Evolutionary conservation across 257 asterid species (phyloP).

Genomic region (Nemophila menziesii): DNA sequence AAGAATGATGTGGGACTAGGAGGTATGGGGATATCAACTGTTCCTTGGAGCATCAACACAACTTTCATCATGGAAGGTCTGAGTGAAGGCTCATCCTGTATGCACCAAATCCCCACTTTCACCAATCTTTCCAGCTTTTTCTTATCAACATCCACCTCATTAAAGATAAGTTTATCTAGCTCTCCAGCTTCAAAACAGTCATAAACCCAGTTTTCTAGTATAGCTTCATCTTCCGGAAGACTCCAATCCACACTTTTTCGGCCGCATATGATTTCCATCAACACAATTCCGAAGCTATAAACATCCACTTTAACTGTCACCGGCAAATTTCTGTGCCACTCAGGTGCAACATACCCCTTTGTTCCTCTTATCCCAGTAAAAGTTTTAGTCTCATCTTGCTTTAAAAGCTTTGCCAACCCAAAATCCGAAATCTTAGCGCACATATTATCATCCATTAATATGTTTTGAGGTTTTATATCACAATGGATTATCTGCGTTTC

Average conservation of each 20-base stretch:
- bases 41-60: slow-evolving; percentile 47
- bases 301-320: slow-evolving; percentile 46
- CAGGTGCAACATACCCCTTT: slow-evolving; percentile 43
- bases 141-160: slow-evolving; percentile 22
- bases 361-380: slow-evolving; percentile 38
- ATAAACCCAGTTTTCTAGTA: slow-evolving; percentile 42
- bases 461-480: slow-evolving; percentile 43
- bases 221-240: slow-evolving; percentile 18
- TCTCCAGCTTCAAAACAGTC: slow-evolving; percentile 17
- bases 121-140: slow-evolving; percentile 29
- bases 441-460: slow-evolving; percentile 23
- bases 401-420: slow-evolving; percentile 45
- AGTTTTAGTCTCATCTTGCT: slow-evolving; percentile 36
- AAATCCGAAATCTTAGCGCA: slow-evolving; percentile 42
- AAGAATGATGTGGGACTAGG: slow-evolving; percentile 38
- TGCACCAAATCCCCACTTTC: too few species aligned
- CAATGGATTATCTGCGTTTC: slow-evolving; percentile 38
- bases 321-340: slow-evolving; percentile 32
- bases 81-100: slow-evolving; percentile 34
- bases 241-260: slow-evolving; percentile 21
- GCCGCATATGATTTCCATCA: slow-evolving; percentile 37
- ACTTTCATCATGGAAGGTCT: slow-evolving; percentile 52
- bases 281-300: slow-evolving; percentile 44
- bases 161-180: slow-evolving; percentile 13
- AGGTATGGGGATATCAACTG: slow-evolving; percentile 37